Evolutionary conservation across 345 rosid species (phyloP), one percentile per base, ranked within the genome.

Genomic region (Pistacia vera): DNA sequence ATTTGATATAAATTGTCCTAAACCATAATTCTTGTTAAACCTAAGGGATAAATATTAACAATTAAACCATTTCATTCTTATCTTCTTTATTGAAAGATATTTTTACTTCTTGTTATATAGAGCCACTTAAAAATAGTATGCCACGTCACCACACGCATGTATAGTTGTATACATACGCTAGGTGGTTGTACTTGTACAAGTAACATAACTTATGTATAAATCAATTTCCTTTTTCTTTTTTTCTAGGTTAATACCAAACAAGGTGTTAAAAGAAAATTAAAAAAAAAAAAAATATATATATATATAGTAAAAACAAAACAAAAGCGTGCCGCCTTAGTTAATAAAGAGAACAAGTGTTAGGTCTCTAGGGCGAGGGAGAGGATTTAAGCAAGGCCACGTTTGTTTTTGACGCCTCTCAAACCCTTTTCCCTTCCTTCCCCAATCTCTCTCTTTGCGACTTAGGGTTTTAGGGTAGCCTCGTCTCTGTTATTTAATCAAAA

Each of bases 391-490:
- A 76, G 78, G 74, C 59, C 68, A 48, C 70, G 71, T 49, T 18
- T 74, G 51, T 69, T 71, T 57, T 51, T 33, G 12, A 63, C 80
- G 70, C 83, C 80, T 79, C 82, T 73, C 49, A 59, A 63, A 72
- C 75, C 80, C 77, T 63, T 60, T 70, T n/a, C 9, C 63, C 52
- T 18, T 44, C 13, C 35, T 46, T 65, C 51, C 20, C 36, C 33
- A 9, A 4, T 36, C 75, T 36, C 82, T 77, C 72, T 66, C 74
- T 74, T 72, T 30, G 33, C 33, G 2, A 8, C 82, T 87, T 90
- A 90, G 92, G 91, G 93, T 89, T 92, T 86, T 81, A 78, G 33
- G 2, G 33, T 30, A 30, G 80, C 72, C 74, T 54, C 17, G 3
- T 2, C 76, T 28, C 64, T 54, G 65, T 63, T 58, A 4, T 4